Conservation (phyloP, 768 basidiomycete species). For the Xerocomellus amylosporus region DNA sequence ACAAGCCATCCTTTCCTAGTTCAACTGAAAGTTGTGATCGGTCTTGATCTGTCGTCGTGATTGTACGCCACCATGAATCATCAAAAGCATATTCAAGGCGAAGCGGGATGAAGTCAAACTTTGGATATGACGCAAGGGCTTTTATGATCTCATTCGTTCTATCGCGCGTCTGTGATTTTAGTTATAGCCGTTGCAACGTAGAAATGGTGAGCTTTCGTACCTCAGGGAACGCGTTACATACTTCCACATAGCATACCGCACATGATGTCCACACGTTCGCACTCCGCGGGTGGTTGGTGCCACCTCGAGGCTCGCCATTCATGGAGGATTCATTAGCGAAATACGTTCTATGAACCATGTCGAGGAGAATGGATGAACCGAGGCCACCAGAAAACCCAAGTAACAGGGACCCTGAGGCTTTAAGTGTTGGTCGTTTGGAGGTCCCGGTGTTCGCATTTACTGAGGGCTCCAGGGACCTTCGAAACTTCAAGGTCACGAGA, state of each 20-base stretch:
- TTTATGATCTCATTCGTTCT: slow-evolving; percentile 49
- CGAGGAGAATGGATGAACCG: slow-evolving; percentile 69
- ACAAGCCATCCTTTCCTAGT: slow-evolving; percentile 51
- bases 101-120: slow-evolving; percentile 58
- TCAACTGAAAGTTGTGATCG: slow-evolving; percentile 41
- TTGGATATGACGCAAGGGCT: slow-evolving; percentile 46
- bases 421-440: slow-evolving; percentile 55
- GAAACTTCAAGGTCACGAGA: slow-evolving; percentile 61
- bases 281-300: slow-evolving; percentile 65
- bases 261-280: slow-evolving; percentile 60
- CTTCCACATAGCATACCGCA: slow-evolving; percentile 68
- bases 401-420: slow-evolving; percentile 65
- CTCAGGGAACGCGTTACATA: slow-evolving; percentile 55
- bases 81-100: slow-evolving; percentile 77
- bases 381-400: slow-evolving; percentile 79
- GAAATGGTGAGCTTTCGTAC: slow-evolving; percentile 39
- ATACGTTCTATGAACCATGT: slow-evolving; percentile 62
- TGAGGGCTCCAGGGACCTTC: slow-evolving; percentile 58
- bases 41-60: slow-evolving; percentile 35
- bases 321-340: slow-evolving; percentile 34
- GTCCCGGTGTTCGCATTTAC: slow-evolving; percentile 57
- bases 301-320: slow-evolving; percentile 42
- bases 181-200: slow-evolving; percentile 1
- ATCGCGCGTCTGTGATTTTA: slow-evolving; percentile 46
- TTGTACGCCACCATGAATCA: slow-evolving; percentile 57